Percentiles rank a stretch among this genome's conserved stretches.
These are phyloP conservation scores for Mortierella sp. DNA, from an alignment of 371 early-diverging fungal species.

Conservation along the genomic window DNA sequence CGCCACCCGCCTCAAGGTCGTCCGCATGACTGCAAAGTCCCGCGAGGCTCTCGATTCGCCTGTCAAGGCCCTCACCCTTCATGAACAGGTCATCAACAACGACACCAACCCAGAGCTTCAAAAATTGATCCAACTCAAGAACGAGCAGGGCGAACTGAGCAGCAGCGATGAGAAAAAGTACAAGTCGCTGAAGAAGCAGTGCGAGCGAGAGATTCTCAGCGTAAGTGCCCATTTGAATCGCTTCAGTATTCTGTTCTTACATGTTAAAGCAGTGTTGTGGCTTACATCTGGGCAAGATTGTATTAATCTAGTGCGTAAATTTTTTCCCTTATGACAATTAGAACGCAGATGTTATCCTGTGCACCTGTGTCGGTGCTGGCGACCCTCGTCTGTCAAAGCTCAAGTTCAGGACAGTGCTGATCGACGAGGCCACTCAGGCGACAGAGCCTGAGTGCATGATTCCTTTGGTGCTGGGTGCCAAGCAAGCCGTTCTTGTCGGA, in stretches of 20 bases:
- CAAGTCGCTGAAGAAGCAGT: conserved; percentile 80
- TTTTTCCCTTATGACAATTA: conserved; percentile 23
- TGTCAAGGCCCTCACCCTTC: conserved; percentile 92
- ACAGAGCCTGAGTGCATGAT: conserved; percentile 99
- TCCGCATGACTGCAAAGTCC: conserved; percentile 94
- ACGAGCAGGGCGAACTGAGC: conserved; percentile 92
- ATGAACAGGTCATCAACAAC: conserved; percentile 95
- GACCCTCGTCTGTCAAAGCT: conserved; percentile 92
- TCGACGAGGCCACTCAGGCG: conserved; percentile 99
- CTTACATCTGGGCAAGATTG: no score
- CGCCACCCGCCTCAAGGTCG: conserved; percentile 95
- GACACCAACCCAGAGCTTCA: conserved; percentile 94
- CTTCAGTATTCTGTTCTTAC: no score
- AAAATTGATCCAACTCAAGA: conserved; percentile 90
- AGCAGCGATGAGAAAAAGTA: conserved; percentile 89
- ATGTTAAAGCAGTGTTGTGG: no score
- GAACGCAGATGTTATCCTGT: conserved; percentile 97
- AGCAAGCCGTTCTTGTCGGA: conserved; percentile 97
- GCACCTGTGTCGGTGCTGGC: conserved; percentile 98
- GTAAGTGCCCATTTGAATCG: conserved; percentile 44
- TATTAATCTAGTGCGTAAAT: background rate
- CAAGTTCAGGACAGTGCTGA: conserved; percentile 93
- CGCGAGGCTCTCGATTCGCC: conserved; percentile 95
- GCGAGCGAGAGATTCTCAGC: conserved; percentile 91
- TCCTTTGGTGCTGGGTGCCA: conserved; percentile 94